These are phyloP conservation scores for Pleurotus tuoliensis DNA, from an alignment of 768 basidiomycete genomes.

Conservation along the genomic window DNA sequence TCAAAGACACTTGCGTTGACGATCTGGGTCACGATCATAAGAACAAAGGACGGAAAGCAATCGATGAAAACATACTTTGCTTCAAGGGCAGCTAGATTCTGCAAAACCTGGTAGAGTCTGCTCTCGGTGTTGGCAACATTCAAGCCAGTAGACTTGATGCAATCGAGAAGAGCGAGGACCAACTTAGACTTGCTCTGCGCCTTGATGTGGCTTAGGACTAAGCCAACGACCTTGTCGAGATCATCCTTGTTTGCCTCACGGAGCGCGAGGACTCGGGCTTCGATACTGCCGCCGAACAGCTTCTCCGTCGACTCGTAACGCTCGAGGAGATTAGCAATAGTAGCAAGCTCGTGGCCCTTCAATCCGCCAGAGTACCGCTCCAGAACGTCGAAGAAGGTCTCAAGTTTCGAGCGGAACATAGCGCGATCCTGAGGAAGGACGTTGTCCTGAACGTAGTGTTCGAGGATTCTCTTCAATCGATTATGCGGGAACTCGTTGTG, in stretches of 20 bases:
- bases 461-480: conserved; percentile 82
- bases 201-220: conserved; percentile 95
- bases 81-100: conserved; percentile 81
- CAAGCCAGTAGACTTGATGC: conserved; percentile 78
- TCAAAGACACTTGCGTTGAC: conserved; percentile 87
- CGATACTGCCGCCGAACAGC: conserved; percentile 91
- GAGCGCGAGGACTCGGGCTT: conserved; percentile 84
- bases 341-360: conserved; percentile 80
- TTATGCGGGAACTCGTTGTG: conserved; percentile 83
- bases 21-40: conserved; percentile 44
- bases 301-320: conserved; percentile 86
- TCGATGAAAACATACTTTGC: conserved; percentile 58
- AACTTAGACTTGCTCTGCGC: conserved; percentile 90
- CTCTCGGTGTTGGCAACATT: conserved; percentile 76
- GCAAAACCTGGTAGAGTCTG: conserved; percentile 70
- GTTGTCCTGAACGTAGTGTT: conserved; percentile 79
- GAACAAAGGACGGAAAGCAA: neutral
- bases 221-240: conserved; percentile 78
- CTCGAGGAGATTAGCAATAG: conserved; percentile 71
- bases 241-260: conserved; percentile 92
- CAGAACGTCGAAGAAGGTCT: conserved; percentile 67
- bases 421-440: conserved; percentile 76
- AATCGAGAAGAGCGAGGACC: conserved; percentile 80
- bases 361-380: conserved; percentile 79
- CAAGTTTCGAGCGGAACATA: conserved; percentile 73